A percentile compares a stretch with the other conserved stretches of the same genome.
These are phyloP conservation scores for Borovskyia barvae DNA, from an alignment of 208 protist genomes.

Conservation along the genomic window DNA sequence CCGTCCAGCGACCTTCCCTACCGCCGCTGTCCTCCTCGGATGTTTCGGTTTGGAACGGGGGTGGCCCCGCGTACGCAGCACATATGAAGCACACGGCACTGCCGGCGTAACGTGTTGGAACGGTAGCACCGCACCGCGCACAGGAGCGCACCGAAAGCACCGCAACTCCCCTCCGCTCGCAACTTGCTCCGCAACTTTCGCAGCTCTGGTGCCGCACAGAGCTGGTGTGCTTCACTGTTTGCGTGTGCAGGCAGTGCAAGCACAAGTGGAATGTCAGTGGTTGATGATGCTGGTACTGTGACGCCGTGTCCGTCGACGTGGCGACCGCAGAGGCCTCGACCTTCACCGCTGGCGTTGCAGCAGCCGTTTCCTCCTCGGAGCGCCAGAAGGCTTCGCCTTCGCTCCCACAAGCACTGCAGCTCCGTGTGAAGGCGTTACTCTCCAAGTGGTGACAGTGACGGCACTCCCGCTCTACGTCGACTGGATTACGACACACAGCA, in stretches of 20 bases:
- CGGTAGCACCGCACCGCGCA: slow-evolving; percentile 9
- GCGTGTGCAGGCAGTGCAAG: slow-evolving; percentile 19
- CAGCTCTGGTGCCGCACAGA: slow-evolving; percentile 9
- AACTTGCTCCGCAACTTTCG: slow-evolving; percentile 6
- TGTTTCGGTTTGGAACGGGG: background rate
- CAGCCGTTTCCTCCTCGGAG: background rate
- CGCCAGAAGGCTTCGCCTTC: slow-evolving; percentile 9
- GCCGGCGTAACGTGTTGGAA: slow-evolving; percentile 10
- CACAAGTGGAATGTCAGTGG: slow-evolving; percentile 3
- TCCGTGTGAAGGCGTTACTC: slow-evolving; percentile 39
- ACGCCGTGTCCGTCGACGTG: too few relatives aligned
- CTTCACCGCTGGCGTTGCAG: background rate
- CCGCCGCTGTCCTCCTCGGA: background rate
- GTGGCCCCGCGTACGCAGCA: slow-evolving; percentile 15
- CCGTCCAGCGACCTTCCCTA: slow-evolving; percentile 7
- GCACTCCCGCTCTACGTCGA: slow-evolving; percentile 23
- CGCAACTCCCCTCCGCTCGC: slow-evolving; percentile 8
- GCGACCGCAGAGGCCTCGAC: background rate
- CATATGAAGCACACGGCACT: slow-evolving; percentile 33
- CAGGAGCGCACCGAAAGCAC: slow-evolving; percentile 16
- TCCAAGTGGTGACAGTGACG: slow-evolving; percentile 27
- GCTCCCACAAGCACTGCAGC: slow-evolving; percentile 22
- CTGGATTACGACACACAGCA: slow-evolving; percentile 22
- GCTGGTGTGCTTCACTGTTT: background rate
- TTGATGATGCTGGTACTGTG: too few relatives aligned